Base-by-base conservation (phyloP, 257 asterid species). In the Hygrophila difformis region DNA sequence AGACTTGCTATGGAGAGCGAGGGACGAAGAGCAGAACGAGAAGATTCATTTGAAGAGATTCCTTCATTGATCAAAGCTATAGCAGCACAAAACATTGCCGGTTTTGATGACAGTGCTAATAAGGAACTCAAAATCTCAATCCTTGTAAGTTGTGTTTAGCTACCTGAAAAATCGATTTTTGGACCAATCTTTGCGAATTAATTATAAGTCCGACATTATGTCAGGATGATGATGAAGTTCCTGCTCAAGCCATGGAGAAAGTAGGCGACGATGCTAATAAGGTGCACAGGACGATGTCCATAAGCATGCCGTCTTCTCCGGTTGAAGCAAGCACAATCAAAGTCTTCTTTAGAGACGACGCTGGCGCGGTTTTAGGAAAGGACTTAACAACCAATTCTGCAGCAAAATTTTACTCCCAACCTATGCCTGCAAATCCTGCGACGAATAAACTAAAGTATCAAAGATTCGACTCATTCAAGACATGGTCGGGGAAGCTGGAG, bases 401-500 rank as follows among this genome's bases (percentile, higher is more conserved):
- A 5, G 23, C 68, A 20, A 64, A n/a, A 55, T 81, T 59, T 49
- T 57, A 61, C 53, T 82, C 96, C 36, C 89, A 82, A 55, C 87
- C 88, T 29, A 71, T 76, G 64, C 78, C 84, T 0, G 68, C 40
- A 51, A 66, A 64, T 63, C 85, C 76, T 1, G 62, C 72, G 51
- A 56, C 49, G 15, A 54, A 62, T 12, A 54, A 62, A 28, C 47
- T 58, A 14, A 73, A 69, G 48, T 87, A 87, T 19, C 61, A 51
- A 26, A 70, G 86, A 44, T 87, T 57, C 19, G 81, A 87, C 66
- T 69, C 88, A 20, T 80, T 83, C 84, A 87, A 78, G 64, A 83
- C 94, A 38, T 80, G 91, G 85, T 83, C 93, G 0, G 93, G 91
- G 3, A 69, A 59, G 28, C 76, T 80, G 11, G 97, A 87, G 73